These are phyloP conservation scores for Fusarium nygamai DNA, from an alignment of 2,329 filamentous ascomycete genomes.

Conservation along the genomic window DNA sequence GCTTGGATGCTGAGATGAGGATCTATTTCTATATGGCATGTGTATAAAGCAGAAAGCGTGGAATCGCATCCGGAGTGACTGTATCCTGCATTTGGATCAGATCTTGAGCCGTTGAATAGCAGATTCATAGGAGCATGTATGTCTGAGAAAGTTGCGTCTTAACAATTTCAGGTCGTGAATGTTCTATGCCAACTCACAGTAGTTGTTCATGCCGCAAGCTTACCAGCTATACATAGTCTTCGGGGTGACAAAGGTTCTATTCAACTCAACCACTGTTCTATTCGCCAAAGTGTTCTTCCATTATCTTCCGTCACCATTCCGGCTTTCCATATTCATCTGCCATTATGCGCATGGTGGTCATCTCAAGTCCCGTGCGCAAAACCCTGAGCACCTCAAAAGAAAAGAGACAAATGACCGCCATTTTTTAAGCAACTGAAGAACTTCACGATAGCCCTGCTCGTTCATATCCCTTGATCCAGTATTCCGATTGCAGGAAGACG, in stretches of 20 bases:
- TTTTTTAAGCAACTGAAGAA: neutral
- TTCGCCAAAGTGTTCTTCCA: fast-evolving
- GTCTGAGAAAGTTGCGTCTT: fast-evolving
- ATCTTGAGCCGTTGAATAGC: neutral
- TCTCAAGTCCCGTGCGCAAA: neutral
- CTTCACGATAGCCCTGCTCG: fast-evolving
- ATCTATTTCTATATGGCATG: neutral
- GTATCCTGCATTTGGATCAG: neutral
- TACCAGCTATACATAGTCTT: neutral
- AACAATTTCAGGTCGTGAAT: too few species aligned
- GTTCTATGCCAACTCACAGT: neutral
- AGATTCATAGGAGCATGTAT: neutral
- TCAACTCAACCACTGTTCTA: fast-evolving
- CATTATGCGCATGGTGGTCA: fast-evolving
- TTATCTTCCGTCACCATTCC: neutral
- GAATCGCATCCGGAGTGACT: fast-evolving
- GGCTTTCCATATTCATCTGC: neutral
- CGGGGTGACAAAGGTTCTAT: fast-evolving
- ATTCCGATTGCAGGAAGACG: neutral
- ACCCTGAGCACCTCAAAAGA: neutral
- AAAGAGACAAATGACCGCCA: fast-evolving
- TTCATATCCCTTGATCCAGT: neutral
- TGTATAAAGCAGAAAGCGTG: neutral
- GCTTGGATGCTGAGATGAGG: neutral
- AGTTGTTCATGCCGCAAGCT: neutral